Evolutionary conservation across 306 rosid species (phyloP).

Genomic region (Prunus padus): DNA sequence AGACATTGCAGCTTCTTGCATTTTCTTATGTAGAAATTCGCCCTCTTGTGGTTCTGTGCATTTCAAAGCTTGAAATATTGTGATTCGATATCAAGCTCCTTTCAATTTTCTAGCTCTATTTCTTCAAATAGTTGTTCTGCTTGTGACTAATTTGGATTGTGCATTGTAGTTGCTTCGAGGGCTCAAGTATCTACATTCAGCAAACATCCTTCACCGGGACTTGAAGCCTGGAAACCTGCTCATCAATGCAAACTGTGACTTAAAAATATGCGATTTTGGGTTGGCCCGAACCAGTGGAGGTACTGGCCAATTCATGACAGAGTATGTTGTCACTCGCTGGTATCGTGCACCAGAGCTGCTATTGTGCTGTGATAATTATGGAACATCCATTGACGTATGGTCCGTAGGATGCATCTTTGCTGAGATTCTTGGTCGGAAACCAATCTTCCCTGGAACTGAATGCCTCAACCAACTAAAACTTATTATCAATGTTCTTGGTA

Average conservation of each 20-base stretch:
- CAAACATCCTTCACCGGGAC: slow-evolving; percentile 85
- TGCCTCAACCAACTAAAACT: slow-evolving; percentile 74
- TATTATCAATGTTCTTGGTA: slow-evolving; percentile 72
- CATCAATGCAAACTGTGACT: slow-evolving; percentile 66
- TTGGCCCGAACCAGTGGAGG: slow-evolving; percentile 71
- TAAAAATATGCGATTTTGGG: slow-evolving; percentile 90
- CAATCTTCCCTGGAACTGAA: slow-evolving; percentile 80
- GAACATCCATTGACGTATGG: slow-evolving; percentile 91
- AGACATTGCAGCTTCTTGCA: not conserved
- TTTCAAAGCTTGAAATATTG: not conserved
- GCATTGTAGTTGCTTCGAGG: slow-evolving; percentile 69
- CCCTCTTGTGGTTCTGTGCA: not conserved
- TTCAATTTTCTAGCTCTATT: not conserved
- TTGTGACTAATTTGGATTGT: slow-evolving; percentile 25
- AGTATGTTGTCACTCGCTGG: slow-evolving; percentile 93
- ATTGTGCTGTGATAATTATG: slow-evolving; percentile 72
- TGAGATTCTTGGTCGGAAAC: slow-evolving; percentile 83
- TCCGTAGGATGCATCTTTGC: slow-evolving; percentile 94
- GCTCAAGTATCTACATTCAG: slow-evolving; percentile 82
- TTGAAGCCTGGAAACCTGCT: slow-evolving; percentile 89
- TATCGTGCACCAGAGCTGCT: slow-evolving; percentile 94
- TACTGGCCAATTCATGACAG: slow-evolving; percentile 75
- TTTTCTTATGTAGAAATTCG: not conserved
- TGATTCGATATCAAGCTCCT: not conserved
- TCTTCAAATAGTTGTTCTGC: not conserved